These are phyloP conservation scores for Plenodomus lindquistii DNA, from an alignment of 2,329 filamentous ascomycete genomes.

Conservation along the genomic window DNA sequence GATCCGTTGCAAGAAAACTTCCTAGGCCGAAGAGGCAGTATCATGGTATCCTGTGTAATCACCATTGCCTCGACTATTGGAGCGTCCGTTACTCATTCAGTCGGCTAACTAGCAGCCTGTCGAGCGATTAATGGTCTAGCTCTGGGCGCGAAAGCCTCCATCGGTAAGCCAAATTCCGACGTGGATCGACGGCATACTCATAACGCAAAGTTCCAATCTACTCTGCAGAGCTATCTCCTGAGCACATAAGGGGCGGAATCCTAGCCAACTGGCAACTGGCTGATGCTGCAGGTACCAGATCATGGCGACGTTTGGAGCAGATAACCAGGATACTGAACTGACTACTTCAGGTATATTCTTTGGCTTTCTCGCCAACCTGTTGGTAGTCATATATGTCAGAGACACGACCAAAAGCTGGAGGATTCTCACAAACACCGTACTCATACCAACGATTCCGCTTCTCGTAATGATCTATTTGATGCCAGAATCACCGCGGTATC, in stretches of 20 bases:
- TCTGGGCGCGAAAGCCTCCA: constrained; percentile 24
- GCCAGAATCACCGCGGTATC: constrained; percentile 21
- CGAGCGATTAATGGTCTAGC: constrained; percentile 24
- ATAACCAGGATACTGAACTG: not conserved
- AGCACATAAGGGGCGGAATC: constrained; percentile 25
- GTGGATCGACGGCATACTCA: not conserved
- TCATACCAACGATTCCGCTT: constrained; percentile 23
- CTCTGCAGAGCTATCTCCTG: constrained; percentile 23
- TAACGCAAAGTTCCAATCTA: constrained; percentile 18
- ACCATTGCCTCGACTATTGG: constrained; percentile 26
- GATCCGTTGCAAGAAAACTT: constrained; percentile 26
- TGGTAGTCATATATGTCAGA: constrained; percentile 14
- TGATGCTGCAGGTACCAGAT: constrained; percentile 17
- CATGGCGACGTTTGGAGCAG: not conserved
- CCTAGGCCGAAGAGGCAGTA: constrained; percentile 22
- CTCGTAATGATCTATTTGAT: constrained; percentile 26
- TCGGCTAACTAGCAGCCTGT: constrained; percentile 20
- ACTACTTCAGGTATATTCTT: constrained; percentile 18
- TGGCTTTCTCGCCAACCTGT: constrained; percentile 19
- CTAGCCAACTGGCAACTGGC: constrained; percentile 29
- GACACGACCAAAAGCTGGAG: constrained; percentile 12
- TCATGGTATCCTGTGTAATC: constrained; percentile 21
- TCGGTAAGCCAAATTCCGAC: constrained; percentile 7
- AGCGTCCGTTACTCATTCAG: constrained; percentile 19
- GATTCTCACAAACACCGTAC: constrained; percentile 23